Conservation (phyloP, 2,329 filamentous ascomycete genomes). For the Trichoderma hamatum region DNA sequence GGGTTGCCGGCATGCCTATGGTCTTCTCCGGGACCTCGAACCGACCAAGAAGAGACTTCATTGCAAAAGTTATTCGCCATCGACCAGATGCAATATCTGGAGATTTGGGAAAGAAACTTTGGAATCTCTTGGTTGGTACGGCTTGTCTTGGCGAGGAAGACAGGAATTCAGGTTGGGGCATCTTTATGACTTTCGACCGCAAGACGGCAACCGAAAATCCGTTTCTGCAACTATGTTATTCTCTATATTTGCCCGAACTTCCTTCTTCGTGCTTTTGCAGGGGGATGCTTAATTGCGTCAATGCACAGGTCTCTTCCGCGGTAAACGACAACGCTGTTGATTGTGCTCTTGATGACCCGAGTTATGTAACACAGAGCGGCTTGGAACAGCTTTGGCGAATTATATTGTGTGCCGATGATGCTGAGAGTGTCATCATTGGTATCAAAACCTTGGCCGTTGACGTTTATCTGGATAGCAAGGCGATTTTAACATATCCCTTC, state of each 20-base stretch:
- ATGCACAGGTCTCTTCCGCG: conserved; percentile 52
- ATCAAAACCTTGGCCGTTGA: conserved; percentile 70
- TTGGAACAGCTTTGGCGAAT: conserved; percentile 83
- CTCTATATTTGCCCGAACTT: conserved; percentile 60
- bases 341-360: conserved; percentile 55
- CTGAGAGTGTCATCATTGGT: conserved; percentile 67
- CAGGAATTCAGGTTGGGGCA: conserved; percentile 69
- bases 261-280: conserved; percentile 61
- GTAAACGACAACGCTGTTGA: conserved; percentile 47
- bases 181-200: conserved; percentile 56
- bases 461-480: conserved; percentile 66
- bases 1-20: conserved; percentile 43
- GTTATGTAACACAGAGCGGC: conserved; percentile 55
- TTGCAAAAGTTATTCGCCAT: conserved; percentile 60
- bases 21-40: conserved; percentile 54
- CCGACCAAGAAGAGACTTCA: conserved; percentile 59
- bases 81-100: conserved; percentile 64
- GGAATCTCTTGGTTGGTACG: conserved; percentile 72
- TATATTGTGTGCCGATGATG: conserved; percentile 67
- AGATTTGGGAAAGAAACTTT: conserved; percentile 66
- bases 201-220: conserved; percentile 53
- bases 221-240: conserved; percentile 59
- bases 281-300: conserved; percentile 66
- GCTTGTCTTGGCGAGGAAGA: conserved; percentile 62
- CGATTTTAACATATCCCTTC: conserved; percentile 54